Conservation (phyloP, 176 grass and related monocot genomes). For the Eremochloa ophiuroides region DNA sequence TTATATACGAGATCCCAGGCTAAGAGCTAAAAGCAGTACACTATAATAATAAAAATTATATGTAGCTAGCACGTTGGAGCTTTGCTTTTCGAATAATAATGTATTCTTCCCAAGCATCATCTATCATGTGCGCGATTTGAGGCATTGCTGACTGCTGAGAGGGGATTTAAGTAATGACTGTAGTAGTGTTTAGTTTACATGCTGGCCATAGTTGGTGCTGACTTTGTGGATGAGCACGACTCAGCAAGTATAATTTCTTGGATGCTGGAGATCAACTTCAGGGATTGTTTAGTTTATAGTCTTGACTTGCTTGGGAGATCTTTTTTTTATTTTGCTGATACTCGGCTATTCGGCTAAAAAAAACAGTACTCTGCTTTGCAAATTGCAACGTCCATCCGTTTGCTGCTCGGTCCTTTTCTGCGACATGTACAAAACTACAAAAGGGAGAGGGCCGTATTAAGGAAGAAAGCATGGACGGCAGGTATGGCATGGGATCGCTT, state of each 20-base stretch:
- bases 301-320: too few species aligned
- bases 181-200: neutral
- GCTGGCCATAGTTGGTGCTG: constrained; percentile 8
- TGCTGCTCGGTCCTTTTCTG: constrained; percentile 23
- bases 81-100: neutral
- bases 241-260: neutral
- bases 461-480: neutral
- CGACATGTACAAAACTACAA: neutral
- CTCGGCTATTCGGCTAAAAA: neutral
- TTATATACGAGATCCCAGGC: constrained; percentile 23
- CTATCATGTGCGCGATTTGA: constrained; percentile 26
- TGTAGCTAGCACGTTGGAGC: neutral
- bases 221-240: constrained; percentile 4
- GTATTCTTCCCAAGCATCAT: neutral
- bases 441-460: neutral
- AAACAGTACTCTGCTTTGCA: neutral
- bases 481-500: constrained; percentile 2
- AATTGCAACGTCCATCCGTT: too few species aligned
- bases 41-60: neutral
- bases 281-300: too few species aligned
- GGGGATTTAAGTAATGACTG: neutral
- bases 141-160: neutral
- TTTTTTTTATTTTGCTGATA: too few species aligned
- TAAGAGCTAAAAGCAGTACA: neutral
- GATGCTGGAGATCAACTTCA: neutral